phyloP scores from a whole-genome alignment of 176 grass and related monocot species.

The Raddia distichophylla region DNA sequence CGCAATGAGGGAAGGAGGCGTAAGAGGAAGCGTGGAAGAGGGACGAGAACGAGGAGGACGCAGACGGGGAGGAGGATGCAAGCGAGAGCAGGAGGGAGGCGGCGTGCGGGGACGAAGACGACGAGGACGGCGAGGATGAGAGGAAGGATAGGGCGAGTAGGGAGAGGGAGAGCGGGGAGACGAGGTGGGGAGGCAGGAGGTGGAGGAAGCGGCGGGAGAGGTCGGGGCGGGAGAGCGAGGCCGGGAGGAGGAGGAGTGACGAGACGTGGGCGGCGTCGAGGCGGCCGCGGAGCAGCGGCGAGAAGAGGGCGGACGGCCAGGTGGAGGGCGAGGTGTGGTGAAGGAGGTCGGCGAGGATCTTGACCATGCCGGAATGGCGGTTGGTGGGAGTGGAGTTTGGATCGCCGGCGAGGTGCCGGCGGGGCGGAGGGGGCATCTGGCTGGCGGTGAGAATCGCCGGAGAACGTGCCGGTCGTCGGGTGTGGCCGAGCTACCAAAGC shows the following conservation, averaged over 20 bases:
- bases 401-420: conserved; percentile 13
- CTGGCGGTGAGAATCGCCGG: background rate
- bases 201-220: conserved; percentile 34
- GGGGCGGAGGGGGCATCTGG: conserved; percentile 25
- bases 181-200: conserved; percentile 28
- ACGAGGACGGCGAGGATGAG: conserved; percentile 5
- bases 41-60: conserved; percentile 35
- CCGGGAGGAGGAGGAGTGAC: conserved; percentile 49
- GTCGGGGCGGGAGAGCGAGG: conserved; percentile 41
- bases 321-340: conserved; percentile 31
- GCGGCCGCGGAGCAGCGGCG: conserved; percentile 40
- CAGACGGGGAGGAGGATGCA: conserved; percentile 24
- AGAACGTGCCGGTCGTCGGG: background rate
- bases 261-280: conserved; percentile 42
- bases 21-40: conserved; percentile 32
- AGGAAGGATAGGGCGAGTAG: conserved; percentile 47
- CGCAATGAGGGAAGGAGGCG: conserved; percentile 12
- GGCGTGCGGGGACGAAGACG: conserved; percentile 34
- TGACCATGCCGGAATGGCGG: conserved; percentile 30
- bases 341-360: conserved; percentile 42
- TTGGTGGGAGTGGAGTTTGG: background rate
- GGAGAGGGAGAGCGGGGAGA: conserved; percentile 36
- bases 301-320: conserved; percentile 39
- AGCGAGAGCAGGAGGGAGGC: conserved; percentile 19
- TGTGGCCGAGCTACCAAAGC: background rate